Base-by-base conservation (phyloP, 2,329 filamentous ascomycete genomes). In the Venturia aucupariae region DNA sequence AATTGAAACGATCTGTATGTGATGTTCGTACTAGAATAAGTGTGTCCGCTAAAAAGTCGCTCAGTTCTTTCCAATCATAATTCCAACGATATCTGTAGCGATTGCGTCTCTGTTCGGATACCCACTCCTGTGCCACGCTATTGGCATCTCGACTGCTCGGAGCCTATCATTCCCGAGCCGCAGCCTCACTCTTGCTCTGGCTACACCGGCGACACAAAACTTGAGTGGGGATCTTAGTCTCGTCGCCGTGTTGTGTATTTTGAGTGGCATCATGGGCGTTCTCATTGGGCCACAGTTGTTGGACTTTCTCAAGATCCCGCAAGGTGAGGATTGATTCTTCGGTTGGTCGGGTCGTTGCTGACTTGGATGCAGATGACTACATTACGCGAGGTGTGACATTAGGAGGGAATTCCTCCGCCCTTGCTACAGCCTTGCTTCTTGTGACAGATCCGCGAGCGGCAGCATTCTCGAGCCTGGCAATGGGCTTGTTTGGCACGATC, bases 361-460 rank as follows among this genome's bases (percentile, higher is more conserved):
- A 61, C 35, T 2, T 46, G 15, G 3, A 8, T 44, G 80, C 85
- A 72, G 84, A 86, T 68, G 84, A 86, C 71, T 87, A 86, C 66
- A 83, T 86, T 41, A 86, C 83, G 1, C 75, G 83, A n/a, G 84
- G 84, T 11, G 82, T 87, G 4, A 83, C 83, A 1, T 71, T 86
- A n/a, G 84, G 84, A 4, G 81, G 81, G 1, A 86, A 86, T 69
- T 84, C 82, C 0, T 83, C 81, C 4, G 84, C 84, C 6, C 82
- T 86, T 46, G 83, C 79, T 1, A 86, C 84, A 3, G 83, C 84
- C 0, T 70, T 85, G 41, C 73, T 86, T 2, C 72, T 86, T 2
- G 75, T 78, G 2, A 81, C 80, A 0, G 84, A 86, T 67, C 83
- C 83, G 0, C 77, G 84, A 54, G 84, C 83, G 6, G 84, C 84